Evolutionary conservation across 192 early-diverging fungal genomes (phyloP).

Genomic region (Podila horticola): DNA sequence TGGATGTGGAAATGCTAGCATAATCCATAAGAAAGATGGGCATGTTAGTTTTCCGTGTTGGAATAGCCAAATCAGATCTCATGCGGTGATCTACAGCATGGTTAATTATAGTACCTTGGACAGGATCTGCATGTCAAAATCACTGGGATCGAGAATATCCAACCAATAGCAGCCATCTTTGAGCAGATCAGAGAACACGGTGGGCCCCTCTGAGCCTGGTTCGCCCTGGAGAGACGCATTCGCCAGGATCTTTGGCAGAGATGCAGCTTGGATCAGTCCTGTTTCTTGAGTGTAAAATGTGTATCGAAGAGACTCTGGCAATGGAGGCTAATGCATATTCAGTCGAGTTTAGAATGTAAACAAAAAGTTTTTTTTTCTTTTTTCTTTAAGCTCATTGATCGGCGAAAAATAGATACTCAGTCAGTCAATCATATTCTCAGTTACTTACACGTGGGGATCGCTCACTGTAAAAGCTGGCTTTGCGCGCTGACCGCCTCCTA

Average conservation of each 20-base stretch:
- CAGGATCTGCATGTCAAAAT: slow-evolving; percentile 64
- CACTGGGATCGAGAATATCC: slow-evolving; percentile 62
- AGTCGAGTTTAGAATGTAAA: background rate
- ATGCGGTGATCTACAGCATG: too few relatives aligned
- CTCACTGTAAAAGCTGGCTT: slow-evolving; percentile 47
- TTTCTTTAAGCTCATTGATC: background rate
- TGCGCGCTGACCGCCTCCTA: slow-evolving; percentile 37
- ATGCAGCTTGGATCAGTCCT: slow-evolving; percentile 64
- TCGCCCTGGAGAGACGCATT: slow-evolving; percentile 7
- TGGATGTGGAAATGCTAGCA: slow-evolving; percentile 73
- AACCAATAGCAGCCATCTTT: slow-evolving; percentile 74
- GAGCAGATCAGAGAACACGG: slow-evolving; percentile 36
- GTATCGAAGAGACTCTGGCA: slow-evolving; percentile 56
- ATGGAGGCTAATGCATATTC: slow-evolving; percentile 5
- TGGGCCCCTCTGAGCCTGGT: background rate
- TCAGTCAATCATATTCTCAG: too few relatives aligned
- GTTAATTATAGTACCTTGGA: slow-evolving; percentile 53
- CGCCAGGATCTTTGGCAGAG: slow-evolving; percentile 57
- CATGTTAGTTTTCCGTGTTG: too few relatives aligned
- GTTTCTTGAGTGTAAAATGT: slow-evolving; percentile 69
- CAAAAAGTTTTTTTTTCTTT: background rate
- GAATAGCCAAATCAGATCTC: too few relatives aligned
- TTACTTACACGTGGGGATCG: slow-evolving; percentile 39
- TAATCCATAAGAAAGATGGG: background rate
- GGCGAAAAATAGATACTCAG: background rate